Percentiles rank a stretch among this genome's conserved stretches.
Conservation (phyloP, 1,139 yeast genomes). For the Pichia sp. region DNA sequence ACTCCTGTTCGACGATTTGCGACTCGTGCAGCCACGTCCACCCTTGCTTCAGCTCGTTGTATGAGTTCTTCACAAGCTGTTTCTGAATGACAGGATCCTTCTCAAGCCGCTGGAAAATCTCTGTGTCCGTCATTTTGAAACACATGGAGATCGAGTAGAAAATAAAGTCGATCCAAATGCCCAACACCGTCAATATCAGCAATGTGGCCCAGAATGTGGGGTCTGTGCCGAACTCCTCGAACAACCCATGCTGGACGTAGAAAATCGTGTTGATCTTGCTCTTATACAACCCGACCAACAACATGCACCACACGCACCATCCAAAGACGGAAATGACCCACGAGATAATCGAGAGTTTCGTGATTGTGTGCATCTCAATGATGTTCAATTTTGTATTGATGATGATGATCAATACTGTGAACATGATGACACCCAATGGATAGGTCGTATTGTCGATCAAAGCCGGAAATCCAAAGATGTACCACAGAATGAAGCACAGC, state of each 20-base stretch:
- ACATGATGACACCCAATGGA: slow-evolving; percentile 76
- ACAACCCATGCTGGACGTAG: slow-evolving; percentile 67
- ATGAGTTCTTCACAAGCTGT: slow-evolving; percentile 69
- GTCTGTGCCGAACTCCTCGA: slow-evolving; percentile 71
- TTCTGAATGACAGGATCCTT: slow-evolving; percentile 63
- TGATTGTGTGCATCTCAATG: slow-evolving; percentile 79
- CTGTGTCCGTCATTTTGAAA: slow-evolving; percentile 70
- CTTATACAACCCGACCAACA: slow-evolving; percentile 67
- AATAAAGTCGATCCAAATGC: slow-evolving; percentile 63
- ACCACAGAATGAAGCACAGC: slow-evolving; percentile 62
- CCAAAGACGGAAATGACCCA: slow-evolving; percentile 77
- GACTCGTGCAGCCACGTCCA: slow-evolving; percentile 63
- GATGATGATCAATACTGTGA: slow-evolving; percentile 64
- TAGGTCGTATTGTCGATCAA: slow-evolving; percentile 69
- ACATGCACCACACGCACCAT: slow-evolving; percentile 80
- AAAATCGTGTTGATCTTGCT: slow-evolving; percentile 59
- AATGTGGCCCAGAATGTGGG: slow-evolving; percentile 82
- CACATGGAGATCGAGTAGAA: slow-evolving; percentile 54
- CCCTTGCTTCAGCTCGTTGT: slow-evolving; percentile 69
- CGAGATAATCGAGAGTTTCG: slow-evolving; percentile 67
- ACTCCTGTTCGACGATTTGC: slow-evolving; percentile 31
- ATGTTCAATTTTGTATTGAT: slow-evolving; percentile 77
- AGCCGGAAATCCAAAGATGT: slow-evolving; percentile 66
- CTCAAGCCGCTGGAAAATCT: slow-evolving; percentile 73
- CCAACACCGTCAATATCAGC: slow-evolving; percentile 51